Evolutionary conservation across 495 filamentous ascomycete genomes (phyloP).

Genomic region (Penicillium macrosclerotiorum): DNA sequence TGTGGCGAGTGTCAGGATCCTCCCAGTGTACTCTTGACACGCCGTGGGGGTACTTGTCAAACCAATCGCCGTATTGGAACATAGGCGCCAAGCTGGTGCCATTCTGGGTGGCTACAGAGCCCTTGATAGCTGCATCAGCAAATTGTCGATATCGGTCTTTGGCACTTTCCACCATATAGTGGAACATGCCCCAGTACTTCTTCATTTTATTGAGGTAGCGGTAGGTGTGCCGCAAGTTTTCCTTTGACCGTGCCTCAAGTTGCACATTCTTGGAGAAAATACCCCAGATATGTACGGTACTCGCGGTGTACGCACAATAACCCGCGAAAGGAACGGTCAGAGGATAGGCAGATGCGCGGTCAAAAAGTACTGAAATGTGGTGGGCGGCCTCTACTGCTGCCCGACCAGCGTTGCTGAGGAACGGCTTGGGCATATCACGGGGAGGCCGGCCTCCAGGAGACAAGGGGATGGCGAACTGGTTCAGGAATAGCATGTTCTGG

Average conservation of each 20-base stretch:
- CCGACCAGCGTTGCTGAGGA: conserved; percentile 70
- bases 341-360: conserved; percentile 73
- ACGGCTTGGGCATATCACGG: conserved; percentile 74
- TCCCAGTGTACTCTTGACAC: conserved; percentile 81
- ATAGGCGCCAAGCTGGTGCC: conserved; percentile 55
- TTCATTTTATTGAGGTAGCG: conserved; percentile 93
- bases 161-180: conserved; percentile 90
- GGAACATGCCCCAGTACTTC: conserved; percentile 96
- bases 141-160: conserved; percentile 86
- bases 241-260: conserved; percentile 74
- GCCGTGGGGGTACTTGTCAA: conserved; percentile 90
- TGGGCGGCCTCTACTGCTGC: conserved; percentile 87
- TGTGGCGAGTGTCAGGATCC: conserved; percentile 65
- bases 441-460: conserved; percentile 64
- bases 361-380: conserved; percentile 79
- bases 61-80: conserved; percentile 98
- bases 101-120: conserved; percentile 48
- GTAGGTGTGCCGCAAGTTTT: conserved; percentile 84
- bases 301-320: conserved; percentile 90
- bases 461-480: conserved; percentile 80
- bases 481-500: conserved; percentile 87
- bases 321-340: conserved; percentile 90
- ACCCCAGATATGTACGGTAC: conserved; percentile 88
- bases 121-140: conserved; percentile 66
- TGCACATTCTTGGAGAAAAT: conserved; percentile 80